Evolutionary conservation across 2,329 filamentous ascomycete genomes (phyloP).

Genomic region (Diaporthe batatas): DNA sequence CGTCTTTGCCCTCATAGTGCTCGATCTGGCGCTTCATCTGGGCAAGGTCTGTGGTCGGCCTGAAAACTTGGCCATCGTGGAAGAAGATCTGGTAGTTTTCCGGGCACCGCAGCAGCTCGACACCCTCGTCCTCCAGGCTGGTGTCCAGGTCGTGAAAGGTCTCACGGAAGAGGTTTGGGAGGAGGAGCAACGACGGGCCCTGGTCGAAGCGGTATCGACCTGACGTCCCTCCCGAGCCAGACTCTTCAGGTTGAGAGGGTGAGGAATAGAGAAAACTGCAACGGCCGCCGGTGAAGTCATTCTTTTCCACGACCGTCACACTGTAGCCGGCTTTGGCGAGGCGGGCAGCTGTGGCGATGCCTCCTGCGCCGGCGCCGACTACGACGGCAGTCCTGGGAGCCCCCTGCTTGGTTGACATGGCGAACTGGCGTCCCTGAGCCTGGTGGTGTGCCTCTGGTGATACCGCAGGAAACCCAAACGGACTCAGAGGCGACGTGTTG

Average conservation of each 20-base stretch:
- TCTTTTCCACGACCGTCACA: slow-evolving; percentile 86
- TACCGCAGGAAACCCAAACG: not conserved
- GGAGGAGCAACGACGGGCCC: slow-evolving; percentile 79
- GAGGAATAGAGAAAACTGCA: slow-evolving; percentile 71
- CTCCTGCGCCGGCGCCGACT: slow-evolving; percentile 76
- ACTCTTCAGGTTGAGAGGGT: slow-evolving; percentile 11
- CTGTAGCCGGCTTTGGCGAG: slow-evolving; percentile 77
- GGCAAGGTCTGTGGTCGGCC: slow-evolving; percentile 76
- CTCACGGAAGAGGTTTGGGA: slow-evolving; percentile 78
- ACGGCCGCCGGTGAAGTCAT: slow-evolving; percentile 77
- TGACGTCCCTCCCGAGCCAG: not conserved
- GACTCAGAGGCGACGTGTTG: not conserved
- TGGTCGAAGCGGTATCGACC: slow-evolving; percentile 77
- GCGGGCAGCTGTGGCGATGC: slow-evolving; percentile 78
- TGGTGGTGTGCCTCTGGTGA: not conserved
- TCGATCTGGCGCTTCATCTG: slow-evolving; percentile 80
- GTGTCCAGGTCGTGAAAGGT: slow-evolving; percentile 78
- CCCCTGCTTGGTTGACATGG: slow-evolving; percentile 25
- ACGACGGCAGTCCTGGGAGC: slow-evolving; percentile 38
- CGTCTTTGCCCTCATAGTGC: slow-evolving; percentile 78
- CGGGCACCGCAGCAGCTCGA: slow-evolving; percentile 78
- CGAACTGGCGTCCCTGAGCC: not conserved
- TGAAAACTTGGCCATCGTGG: slow-evolving; percentile 73
- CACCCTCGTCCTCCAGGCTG: slow-evolving; percentile 73
- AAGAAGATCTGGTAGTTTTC: slow-evolving; percentile 84